These are phyloP conservation scores for Sherardia arvensis DNA, from an alignment of 257 asterid species.

Conservation along the genomic window DNA sequence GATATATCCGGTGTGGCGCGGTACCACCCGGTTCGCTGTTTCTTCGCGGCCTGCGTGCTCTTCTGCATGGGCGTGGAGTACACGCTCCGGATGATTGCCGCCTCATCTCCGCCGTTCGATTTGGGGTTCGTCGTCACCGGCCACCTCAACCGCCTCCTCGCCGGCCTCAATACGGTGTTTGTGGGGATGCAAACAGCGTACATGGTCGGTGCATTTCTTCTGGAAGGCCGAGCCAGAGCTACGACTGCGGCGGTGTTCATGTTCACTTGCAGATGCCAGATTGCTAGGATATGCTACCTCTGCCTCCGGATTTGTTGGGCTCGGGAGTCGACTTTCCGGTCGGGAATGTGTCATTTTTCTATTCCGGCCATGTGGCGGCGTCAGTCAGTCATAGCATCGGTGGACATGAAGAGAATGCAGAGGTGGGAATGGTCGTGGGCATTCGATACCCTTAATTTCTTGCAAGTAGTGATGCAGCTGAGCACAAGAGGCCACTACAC, in stretches of 20 bases:
- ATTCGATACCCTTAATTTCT: no score
- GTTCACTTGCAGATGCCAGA: constrained; percentile 95
- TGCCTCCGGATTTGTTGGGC: constrained; percentile 86
- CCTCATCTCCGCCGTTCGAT: constrained; percentile 33
- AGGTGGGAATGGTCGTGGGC: no score
- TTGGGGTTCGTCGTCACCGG: constrained; percentile 28
- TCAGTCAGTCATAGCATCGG: no score
- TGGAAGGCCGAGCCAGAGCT: constrained; percentile 84
- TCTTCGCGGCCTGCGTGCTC: constrained; percentile 25
- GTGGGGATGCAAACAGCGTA: constrained; percentile 81
- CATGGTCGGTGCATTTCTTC: constrained; percentile 65
- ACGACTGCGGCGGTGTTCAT: constrained; percentile 72
- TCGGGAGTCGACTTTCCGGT: no score
- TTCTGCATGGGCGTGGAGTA: constrained; percentile 38
- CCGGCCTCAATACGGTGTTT: constrained; percentile 50
- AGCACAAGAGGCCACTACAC: no score
- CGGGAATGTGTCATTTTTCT: no score
- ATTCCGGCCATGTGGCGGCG: no score
- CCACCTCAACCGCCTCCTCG: constrained; percentile 26
- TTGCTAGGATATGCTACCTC: constrained; percentile 86
- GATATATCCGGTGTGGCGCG: constrained; percentile 23
- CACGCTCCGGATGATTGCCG: constrained; percentile 30
- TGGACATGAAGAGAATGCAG: no score
- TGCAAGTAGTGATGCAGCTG: no score
- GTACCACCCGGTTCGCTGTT: constrained; percentile 28